Conservation (phyloP, 768 basidiomycete genomes). For the Tricholoma sp. region DNA sequence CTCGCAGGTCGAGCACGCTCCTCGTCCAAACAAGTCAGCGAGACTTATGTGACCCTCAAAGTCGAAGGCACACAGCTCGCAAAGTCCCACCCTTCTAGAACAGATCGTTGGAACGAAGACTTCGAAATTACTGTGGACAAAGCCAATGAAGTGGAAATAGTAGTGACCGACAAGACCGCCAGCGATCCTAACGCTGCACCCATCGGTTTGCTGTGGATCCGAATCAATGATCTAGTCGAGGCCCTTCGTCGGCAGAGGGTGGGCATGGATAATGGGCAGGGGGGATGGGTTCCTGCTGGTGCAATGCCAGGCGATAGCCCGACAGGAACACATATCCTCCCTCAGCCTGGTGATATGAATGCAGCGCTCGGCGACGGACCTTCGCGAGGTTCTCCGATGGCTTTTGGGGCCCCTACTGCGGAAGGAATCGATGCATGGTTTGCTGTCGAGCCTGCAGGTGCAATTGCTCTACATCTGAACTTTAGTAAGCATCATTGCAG, state of each 20-base stretch:
- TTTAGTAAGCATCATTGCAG: slow-evolving; percentile 66
- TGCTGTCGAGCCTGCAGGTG: slow-evolving; percentile 95
- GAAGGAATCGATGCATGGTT: slow-evolving; percentile 98
- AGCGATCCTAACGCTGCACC: slow-evolving; percentile 79
- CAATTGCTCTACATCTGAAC: slow-evolving; percentile 80
- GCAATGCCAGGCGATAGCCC: slow-evolving; percentile 70
- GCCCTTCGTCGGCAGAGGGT: slow-evolving; percentile 91
- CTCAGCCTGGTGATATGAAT: slow-evolving; percentile 38
- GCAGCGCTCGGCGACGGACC: slow-evolving; percentile 42
- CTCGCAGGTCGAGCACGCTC: slow-evolving; percentile 59
- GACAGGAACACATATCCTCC: slow-evolving; percentile 22
- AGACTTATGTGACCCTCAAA: slow-evolving; percentile 91
- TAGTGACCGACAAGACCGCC: slow-evolving; percentile 88
- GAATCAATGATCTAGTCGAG: slow-evolving; percentile 91
- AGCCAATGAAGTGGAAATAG: slow-evolving; percentile 97
- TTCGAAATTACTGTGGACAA: slow-evolving; percentile 97
- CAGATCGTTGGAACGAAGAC: slow-evolving; percentile 96
- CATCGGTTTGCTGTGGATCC: slow-evolving; percentile 93
- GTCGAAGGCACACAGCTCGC: slow-evolving; percentile 94
- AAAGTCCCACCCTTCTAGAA: slow-evolving; percentile 87
- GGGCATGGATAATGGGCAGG: slow-evolving; percentile 77
- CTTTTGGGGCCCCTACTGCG: slow-evolving; percentile 29
- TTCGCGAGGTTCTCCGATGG: slow-evolving; percentile 30
- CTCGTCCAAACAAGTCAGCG: slow-evolving; percentile 71
- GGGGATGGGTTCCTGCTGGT: slow-evolving; percentile 94